Percentiles rank a stretch among this genome's conserved stretches.
phyloP scores from a whole-genome alignment of 73 alveolate species.

The Paramecium tetraurelia region DNA sequence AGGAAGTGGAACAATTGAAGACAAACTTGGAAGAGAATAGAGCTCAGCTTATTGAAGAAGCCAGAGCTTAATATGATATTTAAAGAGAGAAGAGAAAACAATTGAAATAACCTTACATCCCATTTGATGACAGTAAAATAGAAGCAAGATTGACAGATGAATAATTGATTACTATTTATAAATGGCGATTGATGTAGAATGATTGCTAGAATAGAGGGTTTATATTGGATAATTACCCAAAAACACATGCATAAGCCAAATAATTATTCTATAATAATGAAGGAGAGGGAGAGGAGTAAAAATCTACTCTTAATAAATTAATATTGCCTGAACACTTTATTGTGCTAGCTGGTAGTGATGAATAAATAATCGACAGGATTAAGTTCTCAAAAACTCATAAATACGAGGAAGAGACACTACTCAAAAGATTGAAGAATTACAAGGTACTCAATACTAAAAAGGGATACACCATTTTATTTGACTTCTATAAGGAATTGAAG shows the following conservation, averaged over 20 bases:
- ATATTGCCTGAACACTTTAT: constrained; percentile 31
- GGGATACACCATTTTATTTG: constrained; percentile 50
- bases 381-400: neutral
- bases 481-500: constrained; percentile 42
- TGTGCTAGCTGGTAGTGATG: constrained; percentile 28
- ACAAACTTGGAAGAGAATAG: constrained; percentile 31
- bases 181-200: constrained; percentile 56
- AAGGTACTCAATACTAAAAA: constrained; percentile 2
- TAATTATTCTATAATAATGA: constrained; percentile 53
- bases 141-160: constrained; percentile 56
- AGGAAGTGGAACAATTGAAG: constrained; percentile 58
- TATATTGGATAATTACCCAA: constrained; percentile 66
- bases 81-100: constrained; percentile 49
- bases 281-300: constrained; percentile 15
- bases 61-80: constrained; percentile 47
- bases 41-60: constrained; percentile 38
- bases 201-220: constrained; percentile 65
- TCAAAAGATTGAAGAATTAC: constrained; percentile 31
- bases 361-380: constrained; percentile 43
- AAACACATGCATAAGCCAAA: constrained; percentile 59
- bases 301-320: neutral
- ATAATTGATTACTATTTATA: constrained; percentile 2
- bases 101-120: constrained; percentile 58
- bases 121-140: constrained; percentile 55
- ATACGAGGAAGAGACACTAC: constrained; percentile 38